Percentiles rank a stretch among this genome's conserved stretches.
These are phyloP conservation scores for Termitomyces sp. DNA, from an alignment of 768 basidiomycete genomes.

Conservation along the genomic window DNA sequence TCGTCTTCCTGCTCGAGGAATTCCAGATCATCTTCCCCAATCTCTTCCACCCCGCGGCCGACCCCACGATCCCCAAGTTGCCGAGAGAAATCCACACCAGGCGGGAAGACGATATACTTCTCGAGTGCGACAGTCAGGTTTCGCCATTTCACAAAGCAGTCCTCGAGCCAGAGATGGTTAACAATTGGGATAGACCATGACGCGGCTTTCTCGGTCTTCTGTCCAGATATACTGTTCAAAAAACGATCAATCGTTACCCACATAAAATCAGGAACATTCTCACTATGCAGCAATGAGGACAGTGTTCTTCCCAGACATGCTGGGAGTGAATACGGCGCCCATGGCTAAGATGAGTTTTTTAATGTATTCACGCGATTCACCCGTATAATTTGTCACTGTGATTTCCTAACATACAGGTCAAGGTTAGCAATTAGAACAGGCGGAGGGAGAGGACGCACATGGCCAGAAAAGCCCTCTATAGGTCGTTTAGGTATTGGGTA, in stretches of 20 bases:
- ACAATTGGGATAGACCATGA: constrained; percentile 85
- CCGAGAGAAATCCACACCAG: constrained; percentile 60
- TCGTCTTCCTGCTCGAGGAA: constrained; percentile 24
- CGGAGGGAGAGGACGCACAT: constrained; percentile 44
- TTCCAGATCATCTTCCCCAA: constrained; percentile 25
- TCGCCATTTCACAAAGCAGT: constrained; percentile 82
- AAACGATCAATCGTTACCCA: not conserved
- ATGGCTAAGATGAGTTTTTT: constrained; percentile 76
- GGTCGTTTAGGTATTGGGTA: constrained; percentile 71
- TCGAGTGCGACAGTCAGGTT: constrained; percentile 60
- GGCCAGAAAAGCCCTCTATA: constrained; percentile 56
- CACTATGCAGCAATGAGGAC: constrained; percentile 84
- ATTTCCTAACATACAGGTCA: constrained; percentile 50
- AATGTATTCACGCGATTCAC: constrained; percentile 83
- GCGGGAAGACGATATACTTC: constrained; percentile 70
- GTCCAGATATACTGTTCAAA: constrained; percentile 36
- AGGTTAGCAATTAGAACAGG: not conserved
- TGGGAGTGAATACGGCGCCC: constrained; percentile 81
- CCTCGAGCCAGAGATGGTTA: constrained; percentile 91
- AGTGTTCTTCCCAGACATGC: constrained; percentile 75
- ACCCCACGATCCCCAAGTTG: constrained; percentile 43
- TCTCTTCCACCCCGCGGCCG: constrained; percentile 26
- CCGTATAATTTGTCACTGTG: constrained; percentile 88
- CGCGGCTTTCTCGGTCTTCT: constrained; percentile 71
- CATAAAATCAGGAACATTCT: constrained; percentile 27